phyloP scores from a whole-genome alignment of 1,284 basidiomycete species.

The Bondarzewia mesenterica region DNA sequence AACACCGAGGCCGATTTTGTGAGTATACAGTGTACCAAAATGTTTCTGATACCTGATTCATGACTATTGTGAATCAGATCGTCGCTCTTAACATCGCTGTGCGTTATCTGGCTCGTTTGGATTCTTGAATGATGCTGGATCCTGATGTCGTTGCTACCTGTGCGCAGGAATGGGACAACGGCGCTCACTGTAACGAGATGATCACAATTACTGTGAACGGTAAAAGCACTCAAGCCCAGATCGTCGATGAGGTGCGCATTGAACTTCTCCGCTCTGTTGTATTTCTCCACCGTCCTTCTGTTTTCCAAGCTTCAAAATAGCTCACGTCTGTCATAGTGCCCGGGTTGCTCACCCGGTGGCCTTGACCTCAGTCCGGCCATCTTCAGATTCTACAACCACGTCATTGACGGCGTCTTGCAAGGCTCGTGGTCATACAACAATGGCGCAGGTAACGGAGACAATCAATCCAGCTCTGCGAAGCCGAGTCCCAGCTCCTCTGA shows the following conservation, averaged over 20 bases:
- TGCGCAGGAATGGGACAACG: neutral
- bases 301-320: no score
- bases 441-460: neutral
- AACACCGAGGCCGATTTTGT: neutral
- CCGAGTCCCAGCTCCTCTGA: neutral
- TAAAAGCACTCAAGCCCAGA: neutral
- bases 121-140: no score
- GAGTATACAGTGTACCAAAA: neutral
- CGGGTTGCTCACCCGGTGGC: neutral
- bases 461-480: neutral
- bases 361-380: constrained; percentile 1
- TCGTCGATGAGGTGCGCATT: constrained; percentile 1
- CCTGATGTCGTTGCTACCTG: no score
- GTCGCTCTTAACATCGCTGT: neutral
- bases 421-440: constrained; percentile 1
- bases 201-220: constrained; percentile 1
- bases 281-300: no score
- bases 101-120: no score
- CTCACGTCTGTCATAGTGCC: neutral
- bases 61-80: neutral
- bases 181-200: neutral
- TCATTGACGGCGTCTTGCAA: neutral
- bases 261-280: neutral
- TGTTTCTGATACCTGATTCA: neutral
- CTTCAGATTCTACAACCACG: neutral